Base-by-base conservation (phyloP, 164 flowering plant species). In the Tinospora cordifolia region DNA sequence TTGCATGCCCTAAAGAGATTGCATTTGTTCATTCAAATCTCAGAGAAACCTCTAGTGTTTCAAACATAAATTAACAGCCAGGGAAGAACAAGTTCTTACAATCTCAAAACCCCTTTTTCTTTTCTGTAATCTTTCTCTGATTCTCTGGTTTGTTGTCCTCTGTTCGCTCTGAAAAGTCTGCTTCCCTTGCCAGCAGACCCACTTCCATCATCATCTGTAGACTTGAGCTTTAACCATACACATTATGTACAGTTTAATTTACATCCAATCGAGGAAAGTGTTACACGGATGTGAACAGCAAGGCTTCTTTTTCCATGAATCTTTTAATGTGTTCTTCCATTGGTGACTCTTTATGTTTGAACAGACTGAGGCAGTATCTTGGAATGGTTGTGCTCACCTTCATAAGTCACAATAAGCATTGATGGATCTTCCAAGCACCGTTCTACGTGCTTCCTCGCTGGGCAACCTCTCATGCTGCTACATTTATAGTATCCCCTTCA, bases 401-500 rank as follows among this genome's bases (percentile, higher is more conserved):
- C 98, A 66, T 92, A 92, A 40, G 98, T 92, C 27, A 92, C 98
- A 36, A 86, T 81, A 5, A 92, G 91, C 98, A 92, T 92, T 41
- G 91, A 72, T 14, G 98, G 86, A 0, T 90, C 98, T 73, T 90
- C 96, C 82, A 87, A 80, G 84, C 91, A 87, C 78, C 98, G 82
- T 83, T 92, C 98, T 3, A 92, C 98, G 72, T 92, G 98, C 81
- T 92, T 92, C 80, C 98, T 88, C 24, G 98, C 96, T 2, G 96
- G 98, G 76, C 98, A 92, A 40, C 98, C 98, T 78, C 96, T 84
- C 88, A 87, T 84, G 82, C 91, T 90, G 82, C 98, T 92, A 75
- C 98, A 92, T 74, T 92, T 92, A 65, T 92, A 92, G 76, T 92
- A 92, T 75, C 98, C 98, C 84, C 98, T 92, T 87, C 84, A 84